Conservation (phyloP, 2,329 filamentous ascomycete species). For the Colletotrichum tabaci region DNA sequence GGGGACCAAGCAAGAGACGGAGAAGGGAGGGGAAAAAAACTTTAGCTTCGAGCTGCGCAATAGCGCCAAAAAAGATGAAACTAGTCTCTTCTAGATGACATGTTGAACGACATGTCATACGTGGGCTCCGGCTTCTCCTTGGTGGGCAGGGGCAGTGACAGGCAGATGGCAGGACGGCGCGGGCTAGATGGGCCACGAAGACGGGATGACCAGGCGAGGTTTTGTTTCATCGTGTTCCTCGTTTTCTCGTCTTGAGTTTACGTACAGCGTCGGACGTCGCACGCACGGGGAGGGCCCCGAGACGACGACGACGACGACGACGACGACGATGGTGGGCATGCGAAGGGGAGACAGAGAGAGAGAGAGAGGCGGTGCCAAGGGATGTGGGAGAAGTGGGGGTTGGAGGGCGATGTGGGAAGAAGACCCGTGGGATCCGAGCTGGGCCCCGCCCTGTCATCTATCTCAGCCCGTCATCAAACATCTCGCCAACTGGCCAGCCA, state of each 20-base stretch:
- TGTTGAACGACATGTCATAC: neutral
- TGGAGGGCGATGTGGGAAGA: neutral
- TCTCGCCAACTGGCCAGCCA: neutral
- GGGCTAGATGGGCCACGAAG: conserved; percentile 3
- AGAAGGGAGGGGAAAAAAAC: neutral
- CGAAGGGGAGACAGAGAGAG: neutral
- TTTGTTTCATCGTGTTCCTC: conserved; percentile 38
- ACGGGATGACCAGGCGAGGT: conserved; percentile 15
- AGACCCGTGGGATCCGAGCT: conserved; percentile 7
- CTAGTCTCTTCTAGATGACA: conserved; percentile 38
- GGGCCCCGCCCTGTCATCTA: conserved; percentile 35
- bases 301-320: neutral
- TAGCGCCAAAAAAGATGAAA: conserved; percentile 37
- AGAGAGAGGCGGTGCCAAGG: conserved; percentile 11
- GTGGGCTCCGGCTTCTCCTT: conserved; percentile 1
- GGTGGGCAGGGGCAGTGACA: neutral
- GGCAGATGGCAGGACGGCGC: neutral
- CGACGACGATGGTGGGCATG: neutral
- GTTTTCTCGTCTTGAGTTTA: conserved; percentile 8
- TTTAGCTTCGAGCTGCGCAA: neutral
- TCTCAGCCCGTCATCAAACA: conserved; percentile 40
- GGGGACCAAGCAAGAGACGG: neutral
- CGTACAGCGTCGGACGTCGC: neutral
- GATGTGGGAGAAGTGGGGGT: conserved; percentile 16
- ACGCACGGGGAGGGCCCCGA: neutral